Evolutionary conservation across 306 rosid genomes (phyloP).

Genomic region (Rubus idaeus): DNA sequence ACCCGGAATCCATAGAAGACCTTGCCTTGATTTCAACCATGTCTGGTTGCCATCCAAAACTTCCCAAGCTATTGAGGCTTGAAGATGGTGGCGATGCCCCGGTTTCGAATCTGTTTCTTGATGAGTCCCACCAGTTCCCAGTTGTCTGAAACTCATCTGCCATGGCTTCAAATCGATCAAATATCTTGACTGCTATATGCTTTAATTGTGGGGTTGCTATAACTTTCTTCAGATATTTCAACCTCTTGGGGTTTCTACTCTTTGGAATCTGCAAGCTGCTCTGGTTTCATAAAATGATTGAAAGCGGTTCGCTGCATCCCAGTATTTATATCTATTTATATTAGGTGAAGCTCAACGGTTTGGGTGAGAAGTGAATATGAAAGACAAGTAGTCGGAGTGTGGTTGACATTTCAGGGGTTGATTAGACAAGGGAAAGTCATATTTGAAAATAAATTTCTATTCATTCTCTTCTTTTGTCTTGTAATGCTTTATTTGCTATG

Average conservation of each 20-base stretch:
- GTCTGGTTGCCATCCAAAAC: conserved; percentile 60
- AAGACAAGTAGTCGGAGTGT: conserved; percentile 41
- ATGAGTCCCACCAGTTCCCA: conserved; percentile 90
- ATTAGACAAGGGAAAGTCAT: conserved; percentile 59
- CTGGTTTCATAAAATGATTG: conserved; percentile 52
- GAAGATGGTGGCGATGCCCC: conserved; percentile 79
- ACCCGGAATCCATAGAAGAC: conserved; percentile 59
- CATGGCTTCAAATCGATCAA: conserved; percentile 41
- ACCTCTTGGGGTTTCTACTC: conserved; percentile 4
- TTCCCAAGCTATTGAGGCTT: conserved; percentile 50
- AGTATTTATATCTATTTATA: conserved; percentile 54
- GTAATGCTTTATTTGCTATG: neutral
- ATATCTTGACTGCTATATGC: neutral
- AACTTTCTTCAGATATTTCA: conserved; percentile 1
- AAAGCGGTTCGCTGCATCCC: conserved; percentile 70
- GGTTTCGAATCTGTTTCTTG: conserved; percentile 58
- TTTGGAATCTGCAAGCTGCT: conserved; percentile 25
- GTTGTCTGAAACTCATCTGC: conserved; percentile 81
- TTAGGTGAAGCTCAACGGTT: conserved; percentile 18
- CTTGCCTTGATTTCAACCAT: conserved; percentile 62
- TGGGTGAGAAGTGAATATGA: conserved; percentile 11
- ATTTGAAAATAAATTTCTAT: conserved; percentile 44
- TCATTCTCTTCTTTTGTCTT: conserved; percentile 25
- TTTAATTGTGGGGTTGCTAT: neutral
- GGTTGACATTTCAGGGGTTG: conserved; percentile 71